Conservation (phyloP, 2,329 filamentous ascomycete genomes). For the Monosporascus cannonballus region DNA sequence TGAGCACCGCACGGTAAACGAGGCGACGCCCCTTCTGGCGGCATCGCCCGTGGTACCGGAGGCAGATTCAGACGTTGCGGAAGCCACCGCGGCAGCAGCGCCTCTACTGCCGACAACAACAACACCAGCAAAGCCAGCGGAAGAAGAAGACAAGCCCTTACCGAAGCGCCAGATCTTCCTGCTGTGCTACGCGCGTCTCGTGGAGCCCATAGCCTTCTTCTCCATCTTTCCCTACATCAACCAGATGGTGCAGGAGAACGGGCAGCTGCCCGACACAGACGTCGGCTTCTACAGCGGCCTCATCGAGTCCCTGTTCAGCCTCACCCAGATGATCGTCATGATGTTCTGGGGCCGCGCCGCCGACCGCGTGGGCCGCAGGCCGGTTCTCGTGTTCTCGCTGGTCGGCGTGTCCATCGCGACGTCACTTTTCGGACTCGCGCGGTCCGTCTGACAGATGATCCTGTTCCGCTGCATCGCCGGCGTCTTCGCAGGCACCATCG, state of each 20-base stretch:
- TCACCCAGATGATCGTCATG: constrained; percentile 74
- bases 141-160: constrained; percentile 39
- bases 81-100: constrained; percentile 9
- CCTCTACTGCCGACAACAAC: constrained; percentile 7
- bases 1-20: constrained; percentile 8
- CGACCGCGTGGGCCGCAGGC: constrained; percentile 66
- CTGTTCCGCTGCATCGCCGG: constrained; percentile 65
- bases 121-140: background rate
- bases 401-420: constrained; percentile 56
- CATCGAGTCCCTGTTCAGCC: constrained; percentile 67
- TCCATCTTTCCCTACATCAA: constrained; percentile 77
- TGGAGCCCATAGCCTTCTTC: constrained; percentile 80
- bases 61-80: constrained; percentile 11
- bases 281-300: constrained; percentile 76
- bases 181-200: constrained; percentile 65
- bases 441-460: constrained; percentile 67
- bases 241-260: constrained; percentile 66
- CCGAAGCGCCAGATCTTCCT: constrained; percentile 62
- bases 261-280: constrained; percentile 54
- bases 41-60: constrained; percentile 10
- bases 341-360: constrained; percentile 64
- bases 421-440: constrained; percentile 62
- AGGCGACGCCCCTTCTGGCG: constrained; percentile 26
- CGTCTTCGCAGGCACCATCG: constrained; percentile 65
- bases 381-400: constrained; percentile 62